Evolutionary conservation across 106 monocot species (phyloP).

Genomic region (Posidonia australis): DNA sequence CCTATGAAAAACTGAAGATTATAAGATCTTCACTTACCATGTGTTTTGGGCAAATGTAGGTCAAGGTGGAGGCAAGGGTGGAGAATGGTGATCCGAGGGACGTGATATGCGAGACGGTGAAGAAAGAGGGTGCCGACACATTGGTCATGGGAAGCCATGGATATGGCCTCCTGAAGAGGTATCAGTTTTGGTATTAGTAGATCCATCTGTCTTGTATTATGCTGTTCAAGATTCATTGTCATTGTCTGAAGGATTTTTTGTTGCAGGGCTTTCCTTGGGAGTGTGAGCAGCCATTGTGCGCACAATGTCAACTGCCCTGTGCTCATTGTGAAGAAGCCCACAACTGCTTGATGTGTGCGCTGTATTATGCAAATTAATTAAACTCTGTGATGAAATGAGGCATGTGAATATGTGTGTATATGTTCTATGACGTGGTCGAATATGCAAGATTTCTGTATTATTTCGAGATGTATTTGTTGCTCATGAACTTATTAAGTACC

Average conservation of each 20-base stretch:
- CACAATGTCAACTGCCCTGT: slow-evolving; percentile 19
- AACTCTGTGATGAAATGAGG: too few species aligned
- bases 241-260: not conserved
- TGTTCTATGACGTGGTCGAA: too few species aligned
- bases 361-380: too few species aligned
- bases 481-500: too few species aligned
- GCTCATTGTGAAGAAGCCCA: slow-evolving; percentile 11
- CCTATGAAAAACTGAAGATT: too few species aligned
- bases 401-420: too few species aligned
- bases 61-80: slow-evolving; percentile 21
- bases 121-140: slow-evolving; percentile 28
- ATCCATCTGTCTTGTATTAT: not conserved
- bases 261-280: slow-evolving; percentile 14
- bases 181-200: too few species aligned
- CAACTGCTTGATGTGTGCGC: not conserved
- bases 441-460: too few species aligned
- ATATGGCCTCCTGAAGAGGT: slow-evolving; percentile 54
- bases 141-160: slow-evolving; percentile 68
- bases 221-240: too few species aligned
- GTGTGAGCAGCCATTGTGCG: slow-evolving; percentile 18
- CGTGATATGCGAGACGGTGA: slow-evolving; percentile 48
- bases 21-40: not conserved
- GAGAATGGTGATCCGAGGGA: slow-evolving; percentile 46
- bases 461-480: too few species aligned
- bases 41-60: slow-evolving; percentile 1